Base-by-base conservation (phyloP, 495 filamentous ascomycete species). In the Bombardia bombarda region DNA sequence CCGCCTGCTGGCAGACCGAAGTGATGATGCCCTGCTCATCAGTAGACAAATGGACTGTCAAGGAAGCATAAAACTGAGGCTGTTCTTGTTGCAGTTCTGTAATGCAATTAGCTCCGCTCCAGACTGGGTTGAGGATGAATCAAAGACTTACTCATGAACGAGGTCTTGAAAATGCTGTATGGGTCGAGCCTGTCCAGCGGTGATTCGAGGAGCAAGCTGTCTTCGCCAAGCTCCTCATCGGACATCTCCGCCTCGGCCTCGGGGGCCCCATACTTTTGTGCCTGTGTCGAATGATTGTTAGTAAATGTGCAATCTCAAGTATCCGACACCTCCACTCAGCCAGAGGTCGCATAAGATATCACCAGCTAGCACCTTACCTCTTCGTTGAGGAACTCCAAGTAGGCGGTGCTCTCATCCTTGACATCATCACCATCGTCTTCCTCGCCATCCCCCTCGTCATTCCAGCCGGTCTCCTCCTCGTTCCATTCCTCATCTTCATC, bases 121-220 rank as follows among this genome's bases (percentile, higher is more conserved):
- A 4, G 13, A 10, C 8, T 13, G 22, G n/a, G 20, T 13, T 23
- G 36, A 20, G 12, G 17, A 1, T 13, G 36, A n/a, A n/a, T n/a
- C n/a, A n/a, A n/a, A 30, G 21, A 77, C 86, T 51, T 83, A 95
- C 92, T 83, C 49, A 93, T 52, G 44, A 98, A 67, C 14, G 85
- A 79, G 46, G 76, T 68, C 61, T 84, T 80, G 73, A 98, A 95
- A 47, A 93, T 65, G 50, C 77, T 74, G 61, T 98, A 98, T 7
- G 90, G 90, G 60, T 98, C 93, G 41, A 98, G 72, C 62, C 87
- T 87, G 65, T 98, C 93, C 25, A 98, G 69, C 19, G 90, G 92
- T 5, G 90, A 92, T 61, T 97, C 92, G 9, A 97, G 78, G 40
- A 96, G 69, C 38, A 83, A 82, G 60, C 90, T 89, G 52, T 98